phyloP scores from a whole-genome alignment of 768 basidiomycete species.

The Pulveroboletus sp. region DNA sequence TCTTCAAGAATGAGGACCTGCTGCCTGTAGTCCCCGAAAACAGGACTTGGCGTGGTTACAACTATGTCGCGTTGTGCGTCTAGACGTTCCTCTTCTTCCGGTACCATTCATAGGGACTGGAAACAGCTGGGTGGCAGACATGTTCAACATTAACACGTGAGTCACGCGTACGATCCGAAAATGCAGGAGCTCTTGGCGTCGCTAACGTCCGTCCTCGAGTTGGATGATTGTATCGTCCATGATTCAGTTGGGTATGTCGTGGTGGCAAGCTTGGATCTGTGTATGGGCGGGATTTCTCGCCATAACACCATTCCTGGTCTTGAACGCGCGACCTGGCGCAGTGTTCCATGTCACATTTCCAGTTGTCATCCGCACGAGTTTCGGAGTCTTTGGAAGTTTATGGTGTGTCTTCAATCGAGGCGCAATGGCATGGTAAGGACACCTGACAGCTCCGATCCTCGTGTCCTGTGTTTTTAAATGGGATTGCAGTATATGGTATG shows the following conservation, averaged over 20 bases:
- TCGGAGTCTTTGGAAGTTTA: slow-evolving; percentile 71
- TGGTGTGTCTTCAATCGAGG: slow-evolving; percentile 79
- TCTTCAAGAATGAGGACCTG: slow-evolving; percentile 61
- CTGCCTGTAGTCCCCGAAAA: slow-evolving; percentile 60
- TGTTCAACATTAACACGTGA: slow-evolving; percentile 74
- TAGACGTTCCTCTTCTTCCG: not conserved
- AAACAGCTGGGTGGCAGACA: slow-evolving; percentile 72
- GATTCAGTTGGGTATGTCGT: slow-evolving; percentile 66
- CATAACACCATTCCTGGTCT: slow-evolving; percentile 65
- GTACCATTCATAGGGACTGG: slow-evolving; percentile 1
- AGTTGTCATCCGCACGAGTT: slow-evolving; percentile 70
- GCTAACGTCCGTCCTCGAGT: slow-evolving; percentile 29
- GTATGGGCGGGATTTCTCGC: slow-evolving; percentile 61
- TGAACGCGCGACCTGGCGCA: slow-evolving; percentile 76
- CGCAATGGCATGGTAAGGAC: slow-evolving; percentile 61
- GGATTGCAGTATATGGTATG: slow-evolving; percentile 61
- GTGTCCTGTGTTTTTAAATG: slow-evolving; percentile 12
- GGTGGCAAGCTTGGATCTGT: slow-evolving; percentile 86
- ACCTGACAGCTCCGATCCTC: slow-evolving; percentile 24
- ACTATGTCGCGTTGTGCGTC: slow-evolving; percentile 62
- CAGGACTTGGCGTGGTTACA: slow-evolving; percentile 60
- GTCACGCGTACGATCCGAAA: slow-evolving; percentile 20
- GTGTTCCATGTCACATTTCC: slow-evolving; percentile 74
- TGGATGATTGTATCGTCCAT: slow-evolving; percentile 79
- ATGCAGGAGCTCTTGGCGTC: not conserved